Evolutionary conservation across 352 stramenopile genomes (phyloP), one percentile per base, ranked within the genome.

Genomic region (Detonula confervacea): DNA sequence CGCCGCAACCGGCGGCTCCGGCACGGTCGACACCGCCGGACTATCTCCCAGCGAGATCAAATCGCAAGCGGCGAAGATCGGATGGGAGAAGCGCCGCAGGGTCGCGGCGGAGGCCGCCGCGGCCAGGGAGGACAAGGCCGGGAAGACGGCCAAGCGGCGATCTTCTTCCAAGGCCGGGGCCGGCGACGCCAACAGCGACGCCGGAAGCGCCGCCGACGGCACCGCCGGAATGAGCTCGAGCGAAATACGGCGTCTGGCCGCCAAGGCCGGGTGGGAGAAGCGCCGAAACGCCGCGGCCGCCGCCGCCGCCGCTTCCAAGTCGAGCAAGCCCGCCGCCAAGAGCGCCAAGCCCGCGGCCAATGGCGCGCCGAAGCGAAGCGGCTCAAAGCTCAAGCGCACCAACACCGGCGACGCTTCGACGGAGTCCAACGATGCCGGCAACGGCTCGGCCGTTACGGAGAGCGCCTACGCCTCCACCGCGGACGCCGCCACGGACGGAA

Each of bases 221-320:
- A 37, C 30, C 3, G 30, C 30, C 30, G 30, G 30, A 3, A 37
- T 37, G 30, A 61, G 30, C 33, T 22, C 33, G 0, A 49, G 12
- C 20, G 44, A 70, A 1, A 59, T 49, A n/a, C 56, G 68, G 14
- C 61, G 68, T 49, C 24, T 51, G 16, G 47, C 47, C 16, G 52
- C 68, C 29, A 67, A 66, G 33, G 2, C 27, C 7, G 60, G 60
- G n/a, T 73, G 51, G 71, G 60, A 71, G 57, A 80, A 51, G 30
- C 55, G 71, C 25, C 49, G 57, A 8, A 37, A 37, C 8, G 49
- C 49, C 49, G 18, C 3, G 30, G 14, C 25, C 52, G 22, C 49
- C 25, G 22, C 11, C 9, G 52, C 30, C 1, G 35, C 47, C 9
- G n/a, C 29, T n/a, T n/a, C n/a, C n/a, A n/a, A n/a, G n/a, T n/a